Conservation (phyloP, 1,284 basidiomycete genomes). For the Naganishia albida region DNA sequence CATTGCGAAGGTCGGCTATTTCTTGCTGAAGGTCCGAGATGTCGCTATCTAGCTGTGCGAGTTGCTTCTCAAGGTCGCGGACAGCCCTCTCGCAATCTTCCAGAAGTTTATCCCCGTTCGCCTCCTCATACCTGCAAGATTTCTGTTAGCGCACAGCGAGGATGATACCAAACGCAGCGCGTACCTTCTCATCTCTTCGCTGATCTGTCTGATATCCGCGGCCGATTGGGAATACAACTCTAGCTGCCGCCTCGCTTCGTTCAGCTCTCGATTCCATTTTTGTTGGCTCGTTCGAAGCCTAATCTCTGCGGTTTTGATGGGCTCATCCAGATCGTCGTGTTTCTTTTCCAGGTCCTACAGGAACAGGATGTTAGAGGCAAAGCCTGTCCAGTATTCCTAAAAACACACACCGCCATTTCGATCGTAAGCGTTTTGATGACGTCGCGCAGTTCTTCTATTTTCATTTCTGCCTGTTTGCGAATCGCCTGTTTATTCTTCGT, state of each 20-base stretch:
- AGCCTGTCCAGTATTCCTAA: not conserved
- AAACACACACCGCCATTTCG: slow-evolving; percentile 39
- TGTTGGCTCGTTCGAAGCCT: slow-evolving; percentile 9
- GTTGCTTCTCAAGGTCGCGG: slow-evolving; percentile 51
- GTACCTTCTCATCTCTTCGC: slow-evolving; percentile 31
- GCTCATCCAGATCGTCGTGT: slow-evolving; percentile 44
- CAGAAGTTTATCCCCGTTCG: slow-evolving; percentile 66
- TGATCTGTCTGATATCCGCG: slow-evolving; percentile 21
- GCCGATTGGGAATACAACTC: slow-evolving; percentile 17
- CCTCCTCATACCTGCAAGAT: slow-evolving; percentile 66
- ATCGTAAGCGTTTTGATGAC: slow-evolving; percentile 45
- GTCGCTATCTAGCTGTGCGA: slow-evolving; percentile 59
- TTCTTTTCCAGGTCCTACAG: slow-evolving; percentile 45
- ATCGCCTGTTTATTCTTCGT: slow-evolving; percentile 12
- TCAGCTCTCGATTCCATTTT: slow-evolving; percentile 35
- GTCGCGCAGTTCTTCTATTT: slow-evolving; percentile 2
- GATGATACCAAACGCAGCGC: not conserved
- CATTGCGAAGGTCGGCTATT: slow-evolving; percentile 56
- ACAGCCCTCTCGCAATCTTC: slow-evolving; percentile 66
- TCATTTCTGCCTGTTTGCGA: slow-evolving; percentile 1
- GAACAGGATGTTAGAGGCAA: not conserved
- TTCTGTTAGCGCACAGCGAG: not conserved
- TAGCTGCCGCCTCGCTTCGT: slow-evolving; percentile 30
- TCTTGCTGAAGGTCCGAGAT: slow-evolving; percentile 61
- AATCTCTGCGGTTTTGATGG: slow-evolving; percentile 48